These are phyloP conservation scores for Alternaria arbusti DNA, from an alignment of 2,329 filamentous ascomycete genomes.

Conservation along the genomic window DNA sequence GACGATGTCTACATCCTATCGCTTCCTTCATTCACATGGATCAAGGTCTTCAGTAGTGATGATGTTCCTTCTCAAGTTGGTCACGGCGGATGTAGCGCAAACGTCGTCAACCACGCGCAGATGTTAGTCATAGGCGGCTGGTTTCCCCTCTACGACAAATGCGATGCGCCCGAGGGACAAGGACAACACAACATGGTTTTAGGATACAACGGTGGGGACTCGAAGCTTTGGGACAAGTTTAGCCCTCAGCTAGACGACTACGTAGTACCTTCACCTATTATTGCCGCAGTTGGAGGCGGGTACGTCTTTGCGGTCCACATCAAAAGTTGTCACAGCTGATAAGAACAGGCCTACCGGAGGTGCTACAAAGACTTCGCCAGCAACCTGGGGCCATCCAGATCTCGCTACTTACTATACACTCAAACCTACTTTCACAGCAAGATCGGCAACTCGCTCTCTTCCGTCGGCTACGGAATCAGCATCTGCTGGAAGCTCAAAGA, in stretches of 20 bases:
- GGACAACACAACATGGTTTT: constrained; percentile 65
- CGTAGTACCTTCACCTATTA: constrained; percentile 60
- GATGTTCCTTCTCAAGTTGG: constrained; percentile 46
- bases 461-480: constrained; percentile 30
- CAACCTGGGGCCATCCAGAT: constrained; percentile 59
- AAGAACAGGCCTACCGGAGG: constrained; percentile 54
- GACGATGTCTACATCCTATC: constrained; percentile 69
- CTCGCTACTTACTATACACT: constrained; percentile 62
- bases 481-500: constrained; percentile 14
- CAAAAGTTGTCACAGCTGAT: constrained; percentile 24
- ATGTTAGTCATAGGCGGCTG: constrained; percentile 69
- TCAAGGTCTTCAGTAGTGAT: constrained; percentile 57
- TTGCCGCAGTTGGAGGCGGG: constrained; percentile 54
- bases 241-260: constrained; percentile 59
- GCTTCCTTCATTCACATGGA: constrained; percentile 69
- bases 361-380: constrained; percentile 61
- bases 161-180: constrained; percentile 61
- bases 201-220: constrained; percentile 55
- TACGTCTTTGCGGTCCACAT: constrained; percentile 22
- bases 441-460: constrained; percentile 60
- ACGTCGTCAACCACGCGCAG: constrained; percentile 63
- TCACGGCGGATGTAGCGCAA: constrained; percentile 63
- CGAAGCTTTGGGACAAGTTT: constrained; percentile 61
- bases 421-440: constrained; percentile 53
- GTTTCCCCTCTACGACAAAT: constrained; percentile 55